Evolutionary conservation across 768 basidiomycete species (phyloP), one percentile per base, ranked within the genome.

Genomic region (Phaeotremella fagi): DNA sequence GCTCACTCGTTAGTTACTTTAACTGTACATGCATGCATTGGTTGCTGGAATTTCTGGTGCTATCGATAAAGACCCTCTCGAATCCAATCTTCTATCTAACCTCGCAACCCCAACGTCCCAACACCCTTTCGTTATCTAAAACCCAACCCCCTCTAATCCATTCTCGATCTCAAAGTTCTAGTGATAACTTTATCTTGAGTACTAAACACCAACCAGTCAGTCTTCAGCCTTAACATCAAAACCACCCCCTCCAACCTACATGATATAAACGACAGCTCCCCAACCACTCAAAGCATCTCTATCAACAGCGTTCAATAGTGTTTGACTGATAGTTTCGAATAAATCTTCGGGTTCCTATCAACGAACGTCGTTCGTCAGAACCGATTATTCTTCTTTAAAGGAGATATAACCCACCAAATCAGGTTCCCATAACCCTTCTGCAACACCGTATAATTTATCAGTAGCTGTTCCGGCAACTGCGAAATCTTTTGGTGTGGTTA

Each of bases 381-480:
- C n/a, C n/a, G n/a, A n/a, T n/a, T n/a, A n/a, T n/a, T n/a, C n/a
- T n/a, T 41, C 38, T 41, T 14, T 7, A 41, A 4, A 25, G 24
- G 43, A 41, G 26, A n/a, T 15, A n/a, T 37, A 4, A 68, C 75
- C 53, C 52, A 78, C 77, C 73, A 99, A 79, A 74, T 91, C 88
- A 7, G 94, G 91, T 76, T 99, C 95, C 95, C 95, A 99, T 26
- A 99, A 80, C 2, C 91, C 90, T 75, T 99, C 95, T 36, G 95
- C 95, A 48, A 94, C 85, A 85, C 95, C 95, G 66, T 85, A 95
- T 60, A 99, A 76, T 78, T 97, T 97, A 57, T 83, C 79, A 67
- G 85, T 85, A 20, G 95, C 94, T 0, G 90, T 90, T 28, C 95
- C 95, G 7, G 89, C 83, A 11, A 97, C 95, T 54, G 92, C 90